phyloP scores from a whole-genome alignment of 495 filamentous ascomycete species.

The Penicillium turbatum region DNA sequence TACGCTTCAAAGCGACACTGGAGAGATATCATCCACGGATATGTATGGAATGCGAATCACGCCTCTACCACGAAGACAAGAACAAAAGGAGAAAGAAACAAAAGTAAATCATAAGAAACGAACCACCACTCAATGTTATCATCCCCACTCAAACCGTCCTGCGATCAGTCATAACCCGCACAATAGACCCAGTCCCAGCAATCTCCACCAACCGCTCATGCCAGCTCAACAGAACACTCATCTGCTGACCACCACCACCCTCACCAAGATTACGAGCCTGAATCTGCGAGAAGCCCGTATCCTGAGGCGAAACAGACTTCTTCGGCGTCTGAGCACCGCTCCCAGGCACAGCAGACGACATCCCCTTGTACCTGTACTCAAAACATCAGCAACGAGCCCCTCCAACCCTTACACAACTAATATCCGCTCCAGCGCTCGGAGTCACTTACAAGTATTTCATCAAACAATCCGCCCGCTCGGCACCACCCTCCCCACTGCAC shows the following conservation, averaged over 20 bases:
- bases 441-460: constrained; percentile 49
- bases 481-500: constrained; percentile 63
- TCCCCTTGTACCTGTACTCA: constrained; percentile 70
- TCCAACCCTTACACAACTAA: background rate
- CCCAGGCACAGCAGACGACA: constrained; percentile 50
- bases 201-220: constrained; percentile 94
- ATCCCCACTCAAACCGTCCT: constrained; percentile 63
- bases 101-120: constrained; percentile 9
- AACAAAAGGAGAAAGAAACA: constrained; percentile 10
- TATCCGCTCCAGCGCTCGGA: background rate
- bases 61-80: constrained; percentile 23
- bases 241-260: constrained; percentile 76
- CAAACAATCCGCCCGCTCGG: constrained; percentile 56
- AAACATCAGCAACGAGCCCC: constrained; percentile 10
- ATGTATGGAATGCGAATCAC: constrained; percentile 27
- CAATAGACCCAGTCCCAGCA: constrained; percentile 79
- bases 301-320: constrained; percentile 65
- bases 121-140: constrained; percentile 3
- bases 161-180: constrained; percentile 87
- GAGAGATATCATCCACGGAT: constrained; percentile 17
- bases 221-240: constrained; percentile 93
- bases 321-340: constrained; percentile 37
- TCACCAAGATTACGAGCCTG: constrained; percentile 61
- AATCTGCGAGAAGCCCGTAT: constrained; percentile 81
- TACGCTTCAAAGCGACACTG: constrained; percentile 24